Evolutionary conservation across 805 yeast genomes (phyloP).

Genomic region (Saturnispora galanensis): DNA sequence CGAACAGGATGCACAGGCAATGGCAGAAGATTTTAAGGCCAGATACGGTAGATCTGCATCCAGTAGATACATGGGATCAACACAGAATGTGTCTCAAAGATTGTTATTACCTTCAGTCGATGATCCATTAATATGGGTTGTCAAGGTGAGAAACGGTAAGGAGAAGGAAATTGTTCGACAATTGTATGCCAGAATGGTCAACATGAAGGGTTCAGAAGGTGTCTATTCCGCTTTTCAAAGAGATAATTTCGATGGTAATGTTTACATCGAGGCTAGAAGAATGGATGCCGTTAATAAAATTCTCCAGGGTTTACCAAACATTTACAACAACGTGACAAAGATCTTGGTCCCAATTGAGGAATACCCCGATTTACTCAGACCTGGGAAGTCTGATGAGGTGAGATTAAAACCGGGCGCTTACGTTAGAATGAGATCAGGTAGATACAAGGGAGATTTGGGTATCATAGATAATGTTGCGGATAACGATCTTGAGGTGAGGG

Average conservation of each 20-base stretch:
- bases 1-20: slow-evolving; percentile 88
- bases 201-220: slow-evolving; percentile 70
- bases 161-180: slow-evolving; percentile 87
- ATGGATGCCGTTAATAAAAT: slow-evolving; percentile 88
- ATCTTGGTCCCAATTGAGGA: slow-evolving; percentile 91
- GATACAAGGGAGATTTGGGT: slow-evolving; percentile 87
- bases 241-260: slow-evolving; percentile 84
- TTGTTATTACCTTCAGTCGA: slow-evolving; percentile 89
- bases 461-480: slow-evolving; percentile 88
- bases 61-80: slow-evolving; percentile 72
- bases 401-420: slow-evolving; percentile 87
- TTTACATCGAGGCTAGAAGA: slow-evolving; percentile 89
- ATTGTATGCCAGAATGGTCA: slow-evolving; percentile 72
- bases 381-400: slow-evolving; percentile 78
- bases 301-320: slow-evolving; percentile 80
- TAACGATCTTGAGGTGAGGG: slow-evolving; percentile 89
- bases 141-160: slow-evolving; percentile 84
- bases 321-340: slow-evolving; percentile 50
- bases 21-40: slow-evolving; percentile 87
- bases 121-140: slow-evolving; percentile 94
- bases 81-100: slow-evolving; percentile 86
- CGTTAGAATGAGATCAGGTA: slow-evolving; percentile 84
- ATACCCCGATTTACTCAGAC: slow-evolving; percentile 85
- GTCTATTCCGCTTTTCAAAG: slow-evolving; percentile 88
- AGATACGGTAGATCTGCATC: slow-evolving; percentile 82